phyloP scores from a whole-genome alignment of 768 basidiomycete genomes.

The Tylopilus sp. region DNA sequence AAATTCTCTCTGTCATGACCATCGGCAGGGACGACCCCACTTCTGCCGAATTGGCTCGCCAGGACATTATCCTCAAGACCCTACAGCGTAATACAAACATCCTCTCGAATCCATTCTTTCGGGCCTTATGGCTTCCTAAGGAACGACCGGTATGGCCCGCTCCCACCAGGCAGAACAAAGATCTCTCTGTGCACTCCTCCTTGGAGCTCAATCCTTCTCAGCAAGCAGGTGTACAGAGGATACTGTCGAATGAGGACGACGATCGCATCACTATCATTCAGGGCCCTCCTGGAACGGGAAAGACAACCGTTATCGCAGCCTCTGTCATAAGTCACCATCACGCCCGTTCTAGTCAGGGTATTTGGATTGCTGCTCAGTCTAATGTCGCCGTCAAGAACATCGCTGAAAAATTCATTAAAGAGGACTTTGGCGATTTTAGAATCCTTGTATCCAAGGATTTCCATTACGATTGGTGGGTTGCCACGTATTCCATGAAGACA shows the following conservation, averaged over 20 bases:
- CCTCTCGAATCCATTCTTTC: conserved; percentile 24
- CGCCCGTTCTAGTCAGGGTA: conserved; percentile 7
- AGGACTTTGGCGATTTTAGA: conserved; percentile 34
- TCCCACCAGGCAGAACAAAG: not conserved
- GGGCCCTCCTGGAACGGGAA: conserved; percentile 44
- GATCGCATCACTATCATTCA: conserved; percentile 29
- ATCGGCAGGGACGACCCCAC: conserved; percentile 55
- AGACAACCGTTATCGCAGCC: conserved; percentile 43
- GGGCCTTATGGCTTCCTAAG: conserved; percentile 26
- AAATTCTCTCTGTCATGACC: conserved; percentile 39
- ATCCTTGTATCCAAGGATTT: conserved; percentile 46
- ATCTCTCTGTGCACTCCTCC: not conserved
- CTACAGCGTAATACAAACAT: conserved; percentile 19
- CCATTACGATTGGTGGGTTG: conserved; percentile 42
- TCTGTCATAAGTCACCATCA: conserved; percentile 25
- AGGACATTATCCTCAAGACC: conserved; percentile 18
- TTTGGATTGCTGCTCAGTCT: conserved; percentile 47
- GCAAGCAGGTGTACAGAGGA: conserved; percentile 23
- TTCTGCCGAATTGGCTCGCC: conserved; percentile 42
- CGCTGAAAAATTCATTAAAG: conserved; percentile 40
- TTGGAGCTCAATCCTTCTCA: conserved; percentile 29
- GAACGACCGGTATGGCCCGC: conserved; percentile 17
- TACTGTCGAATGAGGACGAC: conserved; percentile 22
- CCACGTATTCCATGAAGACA: not conserved
- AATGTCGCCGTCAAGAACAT: conserved; percentile 54